Percentiles rank a stretch among this genome's conserved stretches.
Evolutionary conservation across 805 yeast genomes (phyloP).

Genomic region (Millerozyma acaciae): DNA sequence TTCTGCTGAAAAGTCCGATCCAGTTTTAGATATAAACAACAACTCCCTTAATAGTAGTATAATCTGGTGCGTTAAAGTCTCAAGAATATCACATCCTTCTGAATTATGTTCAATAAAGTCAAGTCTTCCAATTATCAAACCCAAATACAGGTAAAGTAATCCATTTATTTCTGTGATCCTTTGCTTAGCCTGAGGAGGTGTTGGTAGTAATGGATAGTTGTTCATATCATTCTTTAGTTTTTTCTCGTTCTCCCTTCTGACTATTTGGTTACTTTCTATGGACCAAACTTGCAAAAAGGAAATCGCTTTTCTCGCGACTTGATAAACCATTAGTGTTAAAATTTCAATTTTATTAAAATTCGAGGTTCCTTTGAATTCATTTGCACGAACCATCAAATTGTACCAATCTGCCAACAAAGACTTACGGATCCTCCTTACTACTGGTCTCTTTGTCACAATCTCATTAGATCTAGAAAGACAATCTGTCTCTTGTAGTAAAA

Average conservation of each 20-base stretch:
- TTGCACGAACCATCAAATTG: constrained; percentile 69
- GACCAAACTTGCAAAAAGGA: constrained; percentile 72
- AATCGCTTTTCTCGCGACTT: constrained; percentile 62
- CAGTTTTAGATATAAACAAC: constrained; percentile 53
- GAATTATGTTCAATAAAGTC: constrained; percentile 75
- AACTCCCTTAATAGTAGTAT: constrained; percentile 62
- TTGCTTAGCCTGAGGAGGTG: constrained; percentile 59
- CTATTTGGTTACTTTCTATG: constrained; percentile 49
- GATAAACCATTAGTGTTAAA: constrained; percentile 59
- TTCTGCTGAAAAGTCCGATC: constrained; percentile 35
- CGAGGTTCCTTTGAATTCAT: constrained; percentile 64
- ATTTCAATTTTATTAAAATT: constrained; percentile 56
- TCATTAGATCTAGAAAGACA: constrained; percentile 74
- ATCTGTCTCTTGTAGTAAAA: constrained; percentile 59
- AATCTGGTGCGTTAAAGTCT: constrained; percentile 64
- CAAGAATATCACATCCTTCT: constrained; percentile 64
- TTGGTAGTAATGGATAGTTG: constrained; percentile 42
- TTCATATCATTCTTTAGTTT: constrained; percentile 34
- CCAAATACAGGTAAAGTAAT: constrained; percentile 56
- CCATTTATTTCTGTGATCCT: constrained; percentile 64
- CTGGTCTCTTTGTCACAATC: constrained; percentile 58
- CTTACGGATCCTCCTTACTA: constrained; percentile 62
- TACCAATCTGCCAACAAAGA: constrained; percentile 78
- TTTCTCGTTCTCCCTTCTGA: constrained; percentile 32
- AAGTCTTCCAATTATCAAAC: constrained; percentile 68